phyloP scores from a whole-genome alignment of 345 rosid species.

The Populus simonii region DNA sequence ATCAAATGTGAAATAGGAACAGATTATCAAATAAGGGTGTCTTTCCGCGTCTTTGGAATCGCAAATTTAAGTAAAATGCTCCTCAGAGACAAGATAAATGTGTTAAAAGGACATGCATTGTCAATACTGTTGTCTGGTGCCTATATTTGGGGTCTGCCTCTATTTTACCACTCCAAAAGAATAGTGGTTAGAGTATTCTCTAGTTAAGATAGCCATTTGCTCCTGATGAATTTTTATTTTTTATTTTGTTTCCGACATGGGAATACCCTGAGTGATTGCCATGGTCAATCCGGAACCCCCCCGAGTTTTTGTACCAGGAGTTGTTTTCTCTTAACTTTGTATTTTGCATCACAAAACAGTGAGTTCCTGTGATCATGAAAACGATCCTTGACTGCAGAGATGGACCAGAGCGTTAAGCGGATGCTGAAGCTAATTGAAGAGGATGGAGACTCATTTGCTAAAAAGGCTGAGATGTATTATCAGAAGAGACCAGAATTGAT shows the following conservation, averaged over 20 bases:
- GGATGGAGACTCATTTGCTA: conserved; percentile 34
- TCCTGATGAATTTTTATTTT: neutral
- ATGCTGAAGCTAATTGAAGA: conserved; percentile 48
- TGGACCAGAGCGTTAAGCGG: conserved; percentile 40
- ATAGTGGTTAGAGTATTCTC: conserved; percentile 6
- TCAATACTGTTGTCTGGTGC: neutral
- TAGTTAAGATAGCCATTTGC: conserved; percentile 13
- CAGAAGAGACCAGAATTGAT: conserved; percentile 44
- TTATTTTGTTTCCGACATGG: neutral
- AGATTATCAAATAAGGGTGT: neutral
- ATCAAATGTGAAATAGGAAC: neutral
- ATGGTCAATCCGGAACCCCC: neutral
- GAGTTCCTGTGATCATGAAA: neutral
- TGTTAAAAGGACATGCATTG: neutral
- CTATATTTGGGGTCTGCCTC: conserved; percentile 8
- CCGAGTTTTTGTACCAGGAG: neutral
- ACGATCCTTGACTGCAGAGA: conserved; percentile 33
- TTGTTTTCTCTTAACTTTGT: neutral
- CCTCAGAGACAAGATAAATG: neutral
- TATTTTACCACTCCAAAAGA: conserved; percentile 8
- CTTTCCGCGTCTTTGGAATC: neutral
- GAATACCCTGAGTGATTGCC: neutral
- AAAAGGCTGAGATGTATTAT: conserved; percentile 31
- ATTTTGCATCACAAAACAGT: neutral
- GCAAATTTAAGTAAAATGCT: neutral